These are phyloP conservation scores for Epichloe sp. DNA, from an alignment of 2,329 filamentous ascomycete species.

Conservation along the genomic window DNA sequence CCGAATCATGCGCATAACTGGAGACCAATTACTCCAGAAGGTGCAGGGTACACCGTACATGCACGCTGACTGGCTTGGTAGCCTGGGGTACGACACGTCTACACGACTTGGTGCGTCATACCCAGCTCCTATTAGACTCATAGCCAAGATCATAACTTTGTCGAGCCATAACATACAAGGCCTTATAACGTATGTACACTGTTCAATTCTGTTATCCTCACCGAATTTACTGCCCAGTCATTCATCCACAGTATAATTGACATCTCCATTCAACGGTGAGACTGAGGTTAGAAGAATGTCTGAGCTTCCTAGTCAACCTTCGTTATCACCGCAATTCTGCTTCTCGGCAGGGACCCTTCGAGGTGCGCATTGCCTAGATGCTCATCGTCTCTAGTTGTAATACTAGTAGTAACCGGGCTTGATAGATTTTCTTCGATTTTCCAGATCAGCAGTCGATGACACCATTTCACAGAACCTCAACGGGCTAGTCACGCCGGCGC, in stretches of 20 bases:
- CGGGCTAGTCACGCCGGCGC: slow-evolving; percentile 65
- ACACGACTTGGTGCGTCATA: too few relatives aligned
- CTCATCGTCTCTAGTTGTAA: not conserved
- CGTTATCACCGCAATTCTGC: slow-evolving; percentile 62
- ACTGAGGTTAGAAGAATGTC: slow-evolving; percentile 24
- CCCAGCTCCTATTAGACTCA: too few relatives aligned
- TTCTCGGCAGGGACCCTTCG: slow-evolving; percentile 56
- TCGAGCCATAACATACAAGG: too few relatives aligned
- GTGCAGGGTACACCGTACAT: too few relatives aligned
- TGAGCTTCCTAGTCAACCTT: slow-evolving; percentile 31
- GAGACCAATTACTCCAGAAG: too few relatives aligned
- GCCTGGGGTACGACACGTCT: too few relatives aligned
- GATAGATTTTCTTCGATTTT: slow-evolving; percentile 79
- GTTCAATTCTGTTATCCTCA: not conserved
- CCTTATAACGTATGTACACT: not conserved
- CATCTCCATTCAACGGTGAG: not conserved
- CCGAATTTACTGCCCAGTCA: not conserved
- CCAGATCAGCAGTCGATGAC: slow-evolving; percentile 76
- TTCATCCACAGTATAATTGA: not conserved
- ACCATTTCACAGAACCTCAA: slow-evolving; percentile 90
- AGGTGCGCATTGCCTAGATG: slow-evolving; percentile 34
- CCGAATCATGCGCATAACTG: too few relatives aligned
- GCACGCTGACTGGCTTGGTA: too few relatives aligned
- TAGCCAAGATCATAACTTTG: too few relatives aligned
- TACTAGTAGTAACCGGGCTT: not conserved